Percentiles rank a stretch among this genome's conserved stretches.
Evolutionary conservation across 306 rosid species (phyloP).

Genomic region (Cucumis cinereus): DNA sequence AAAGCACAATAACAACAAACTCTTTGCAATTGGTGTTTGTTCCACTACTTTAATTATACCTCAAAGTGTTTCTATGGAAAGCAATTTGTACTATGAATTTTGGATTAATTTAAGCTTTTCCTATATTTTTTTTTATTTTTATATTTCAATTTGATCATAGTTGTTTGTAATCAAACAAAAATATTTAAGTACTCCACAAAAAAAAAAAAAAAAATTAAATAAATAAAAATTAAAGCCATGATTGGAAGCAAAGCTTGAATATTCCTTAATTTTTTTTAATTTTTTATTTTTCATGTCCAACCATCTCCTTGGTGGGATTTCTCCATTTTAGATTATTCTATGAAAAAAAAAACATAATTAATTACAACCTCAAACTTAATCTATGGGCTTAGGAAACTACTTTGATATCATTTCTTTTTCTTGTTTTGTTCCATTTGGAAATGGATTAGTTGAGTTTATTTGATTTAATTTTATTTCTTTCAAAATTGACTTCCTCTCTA

Average conservation of each 20-base stretch:
- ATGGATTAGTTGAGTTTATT: not conserved
- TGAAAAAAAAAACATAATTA: not conserved
- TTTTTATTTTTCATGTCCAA: not conserved
- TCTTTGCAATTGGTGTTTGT: not conserved
- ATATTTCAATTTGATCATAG: not conserved
- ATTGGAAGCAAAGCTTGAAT: not conserved
- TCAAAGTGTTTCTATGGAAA: not conserved
- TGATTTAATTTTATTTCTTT: not conserved
- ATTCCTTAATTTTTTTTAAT: not conserved
- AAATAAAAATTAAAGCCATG: not conserved
- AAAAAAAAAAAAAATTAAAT: too few relatives aligned
- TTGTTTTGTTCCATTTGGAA: not conserved
- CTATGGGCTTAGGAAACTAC: not conserved
- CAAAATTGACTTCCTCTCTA: not conserved
- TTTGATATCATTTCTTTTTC: not conserved
- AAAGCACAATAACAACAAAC: not conserved
- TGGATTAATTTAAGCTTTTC: not conserved
- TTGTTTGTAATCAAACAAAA: not conserved
- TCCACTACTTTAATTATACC: not conserved
- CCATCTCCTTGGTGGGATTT: not conserved
- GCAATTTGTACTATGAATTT: not conserved
- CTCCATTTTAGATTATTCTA: not conserved
- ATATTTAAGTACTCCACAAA: not conserved
- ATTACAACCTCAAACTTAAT: not conserved
- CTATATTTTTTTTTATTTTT: not conserved